A percentile compares a stretch with the other conserved stretches of the same genome.
Evolutionary conservation across 805 yeast genomes (phyloP).

Genomic region (Isabelozyma pseudorhagii): DNA sequence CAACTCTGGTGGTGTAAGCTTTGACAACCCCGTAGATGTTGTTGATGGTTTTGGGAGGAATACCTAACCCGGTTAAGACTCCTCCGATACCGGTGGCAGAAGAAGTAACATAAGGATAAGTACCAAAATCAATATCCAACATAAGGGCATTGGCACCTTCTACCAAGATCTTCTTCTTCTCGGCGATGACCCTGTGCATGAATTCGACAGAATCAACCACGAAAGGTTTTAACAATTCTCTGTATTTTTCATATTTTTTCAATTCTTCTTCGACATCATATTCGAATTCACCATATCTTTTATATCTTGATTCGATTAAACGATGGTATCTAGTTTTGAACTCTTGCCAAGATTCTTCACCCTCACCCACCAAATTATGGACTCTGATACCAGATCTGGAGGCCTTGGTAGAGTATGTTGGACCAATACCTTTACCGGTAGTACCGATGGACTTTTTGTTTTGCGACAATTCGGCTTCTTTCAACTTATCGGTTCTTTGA

Average conservation of each 20-base stretch:
- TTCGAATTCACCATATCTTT: constrained; percentile 91
- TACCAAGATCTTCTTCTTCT: constrained; percentile 81
- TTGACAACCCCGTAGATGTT: constrained; percentile 94
- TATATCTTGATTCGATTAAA: constrained; percentile 73
- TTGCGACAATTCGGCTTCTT: constrained; percentile 83
- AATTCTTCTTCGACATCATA: constrained; percentile 82
- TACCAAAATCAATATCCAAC: constrained; percentile 97
- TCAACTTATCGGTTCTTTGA: constrained; percentile 92
- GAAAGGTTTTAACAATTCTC: constrained; percentile 76
- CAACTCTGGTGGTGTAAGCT: constrained; percentile 98
- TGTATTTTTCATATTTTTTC: constrained; percentile 68
- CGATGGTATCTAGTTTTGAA: constrained; percentile 76
- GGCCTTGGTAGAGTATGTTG: constrained; percentile 95
- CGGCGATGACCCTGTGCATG: constrained; percentile 72
- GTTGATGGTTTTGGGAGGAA: constrained; percentile 83
- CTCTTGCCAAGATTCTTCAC: constrained; percentile 90
- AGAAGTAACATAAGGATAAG: constrained; percentile 96
- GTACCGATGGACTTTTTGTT: constrained; percentile 91
- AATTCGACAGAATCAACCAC: constrained; percentile 90
- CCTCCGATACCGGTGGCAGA: constrained; percentile 97
- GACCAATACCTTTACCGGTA: constrained; percentile 98
- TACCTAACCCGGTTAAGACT: constrained; percentile 92
- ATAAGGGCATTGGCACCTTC: constrained; percentile 98
- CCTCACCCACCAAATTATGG: constrained; percentile 89
- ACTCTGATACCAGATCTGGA: constrained; percentile 96